Evolutionary conservation across 306 rosid species (phyloP), one percentile per base, ranked within the genome.

Genomic region (Macrotyloma uniflorum): DNA sequence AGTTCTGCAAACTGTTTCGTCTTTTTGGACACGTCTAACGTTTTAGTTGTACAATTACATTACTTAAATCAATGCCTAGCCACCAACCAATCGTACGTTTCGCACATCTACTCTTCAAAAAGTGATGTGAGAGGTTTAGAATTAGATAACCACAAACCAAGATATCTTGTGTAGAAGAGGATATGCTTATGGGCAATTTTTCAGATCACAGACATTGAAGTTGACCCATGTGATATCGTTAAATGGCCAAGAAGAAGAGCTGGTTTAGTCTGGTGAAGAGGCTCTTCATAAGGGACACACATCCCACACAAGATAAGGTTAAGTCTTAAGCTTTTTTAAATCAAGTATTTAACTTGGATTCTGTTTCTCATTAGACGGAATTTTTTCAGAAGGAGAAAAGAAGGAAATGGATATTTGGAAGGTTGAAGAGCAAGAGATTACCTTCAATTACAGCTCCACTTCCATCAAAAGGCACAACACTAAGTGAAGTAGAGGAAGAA

Each of bases 241-340:
- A 82, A 84, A 94, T 90, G 98, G 92, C 89, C 38, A 92, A 88
- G 84, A 87, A 87, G 85, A 93, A 89, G 86, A 85, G 93, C 72
- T 92, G 96, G 97, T 89, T 94, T 78, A 85, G 50, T 84, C 46
- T 90, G 13, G 89, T 92, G 86, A 92, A 90, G 86, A 89, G 89
- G 79, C 80, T 92, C 70, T 94, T 94, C 49, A 35, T 67, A 74
- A 69, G 93, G 86, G 94, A 88, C 19, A 70, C 89, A 61, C 86
- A 88, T 51, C 81, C 91, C 3, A 80, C 85, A 47, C 90, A 87
- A 80, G 93, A 88, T 61, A 89, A 89, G 86, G 98, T 90, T n/a
- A 82, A 80, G 71, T 36, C 32, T 33, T 26, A 6, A 40, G 20
- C 49, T 68, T 38, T 24, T 22, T 3, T 0, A 38, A 66, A 20